Conservation (phyloP, 768 basidiomycete species). For the Amanita polypyramis region DNA sequence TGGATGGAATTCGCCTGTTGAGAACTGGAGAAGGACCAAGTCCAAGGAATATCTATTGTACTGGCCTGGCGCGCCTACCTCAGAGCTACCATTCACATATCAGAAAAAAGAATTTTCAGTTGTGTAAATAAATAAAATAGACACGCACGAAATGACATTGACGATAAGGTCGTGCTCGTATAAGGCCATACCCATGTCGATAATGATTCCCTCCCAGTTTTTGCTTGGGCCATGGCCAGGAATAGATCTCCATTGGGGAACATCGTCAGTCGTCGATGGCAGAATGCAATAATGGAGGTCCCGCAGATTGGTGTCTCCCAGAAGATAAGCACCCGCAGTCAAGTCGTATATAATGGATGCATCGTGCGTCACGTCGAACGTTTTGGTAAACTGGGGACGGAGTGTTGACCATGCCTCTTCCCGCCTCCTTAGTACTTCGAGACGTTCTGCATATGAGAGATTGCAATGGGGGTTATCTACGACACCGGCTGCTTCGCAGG, state of each 20-base stretch:
- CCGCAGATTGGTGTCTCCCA: constrained; percentile 20
- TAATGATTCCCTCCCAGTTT: constrained; percentile 12
- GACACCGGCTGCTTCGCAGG: constrained; percentile 16
- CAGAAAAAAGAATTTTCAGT: neutral
- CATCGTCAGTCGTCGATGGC: constrained; percentile 18
- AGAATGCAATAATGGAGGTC: constrained; percentile 24
- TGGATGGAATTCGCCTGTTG: constrained; percentile 19
- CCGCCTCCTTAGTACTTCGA: constrained; percentile 15
- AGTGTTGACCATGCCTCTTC: constrained; percentile 23
- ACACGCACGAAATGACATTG: constrained; percentile 28
- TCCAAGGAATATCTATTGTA: constrained; percentile 6
- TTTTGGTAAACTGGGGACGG: constrained; percentile 15
- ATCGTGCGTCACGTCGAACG: constrained; percentile 17
- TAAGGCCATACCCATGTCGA: constrained; percentile 33
- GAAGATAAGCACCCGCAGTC: constrained; percentile 28
- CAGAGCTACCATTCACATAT: neutral
- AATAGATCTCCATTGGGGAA: constrained; percentile 20
- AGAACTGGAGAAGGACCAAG: constrained; percentile 13
- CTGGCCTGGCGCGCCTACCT: neutral
- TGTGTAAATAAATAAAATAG: neutral
- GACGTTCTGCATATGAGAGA: constrained; percentile 17
- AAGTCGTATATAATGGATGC: constrained; percentile 33
- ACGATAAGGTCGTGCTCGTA: constrained; percentile 36
- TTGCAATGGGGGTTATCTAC: constrained; percentile 20
- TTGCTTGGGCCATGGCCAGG: constrained; percentile 12